These are phyloP conservation scores for Ustilago hordei DNA, from an alignment of 1,284 basidiomycete genomes.

Conservation along the genomic window DNA sequence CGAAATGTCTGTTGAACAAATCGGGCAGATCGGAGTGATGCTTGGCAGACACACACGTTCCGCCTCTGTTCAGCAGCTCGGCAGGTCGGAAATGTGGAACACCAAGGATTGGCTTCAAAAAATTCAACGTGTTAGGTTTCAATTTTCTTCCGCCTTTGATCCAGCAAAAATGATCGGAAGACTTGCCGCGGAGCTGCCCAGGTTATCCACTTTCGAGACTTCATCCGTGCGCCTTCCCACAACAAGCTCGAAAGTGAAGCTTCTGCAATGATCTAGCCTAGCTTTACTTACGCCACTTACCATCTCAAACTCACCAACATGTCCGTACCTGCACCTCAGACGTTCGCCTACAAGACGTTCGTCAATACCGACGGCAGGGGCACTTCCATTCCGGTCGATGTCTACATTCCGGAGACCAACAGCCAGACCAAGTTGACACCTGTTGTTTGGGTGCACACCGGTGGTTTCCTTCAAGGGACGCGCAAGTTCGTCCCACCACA, in stretches of 20 bases:
- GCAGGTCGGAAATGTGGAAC: neutral
- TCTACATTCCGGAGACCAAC: constrained; percentile 45
- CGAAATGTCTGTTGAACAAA: constrained; percentile 10
- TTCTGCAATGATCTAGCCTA: neutral
- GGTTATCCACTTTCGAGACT: constrained; percentile 15
- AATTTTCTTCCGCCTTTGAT: neutral
- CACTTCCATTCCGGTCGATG: constrained; percentile 49
- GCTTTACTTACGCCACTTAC: neutral
- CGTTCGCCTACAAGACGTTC: constrained; percentile 56
- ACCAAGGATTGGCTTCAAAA: too few species aligned
- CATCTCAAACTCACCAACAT: constrained; percentile 4
- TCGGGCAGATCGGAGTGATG: constrained; percentile 18
- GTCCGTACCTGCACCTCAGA: constrained; percentile 28
- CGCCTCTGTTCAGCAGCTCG: constrained; percentile 18
- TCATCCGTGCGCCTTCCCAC: constrained; percentile 1
- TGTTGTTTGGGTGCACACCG: constrained; percentile 56
- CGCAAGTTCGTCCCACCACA: constrained; percentile 56
- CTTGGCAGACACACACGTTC: constrained; percentile 5
- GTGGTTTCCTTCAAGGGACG: constrained; percentile 57
- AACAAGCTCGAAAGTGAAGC: constrained; percentile 2
- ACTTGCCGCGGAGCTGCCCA: constrained; percentile 21
- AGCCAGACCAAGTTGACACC: constrained; percentile 31
- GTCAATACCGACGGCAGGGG: constrained; percentile 40
- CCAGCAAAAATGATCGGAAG: constrained; percentile 1
- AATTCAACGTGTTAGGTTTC: neutral